Evolutionary conservation across 1,284 basidiomycete species (phyloP), one percentile per base, ranked within the genome.

Genomic region (Golubevia sp.): DNA sequence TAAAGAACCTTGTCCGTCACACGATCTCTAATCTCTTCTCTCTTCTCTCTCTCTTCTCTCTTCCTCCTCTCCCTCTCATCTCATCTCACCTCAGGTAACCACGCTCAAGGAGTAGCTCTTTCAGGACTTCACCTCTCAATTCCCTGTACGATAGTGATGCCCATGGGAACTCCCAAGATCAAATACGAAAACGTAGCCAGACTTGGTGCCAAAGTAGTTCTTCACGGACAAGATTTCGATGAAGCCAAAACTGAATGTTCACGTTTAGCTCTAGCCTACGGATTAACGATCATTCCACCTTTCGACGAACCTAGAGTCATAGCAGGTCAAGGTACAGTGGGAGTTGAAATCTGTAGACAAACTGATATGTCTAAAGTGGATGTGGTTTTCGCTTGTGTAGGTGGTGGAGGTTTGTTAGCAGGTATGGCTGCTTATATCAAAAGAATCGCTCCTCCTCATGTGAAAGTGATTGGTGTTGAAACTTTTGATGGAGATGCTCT

Each of bases 111-210:
- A 26, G 97, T 99, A 49, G 97, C 97, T 1, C 88, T 99, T 59
- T 94, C 96, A 7, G 94, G 94, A 11, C 86, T 90, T 48, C 89
- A 90, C 59, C 88, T 99, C 34, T 89, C 88, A 53, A 92, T 99
- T 66, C 93, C 95, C 2, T 97, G 94, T 73, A 97, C 95, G 13
- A 98, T 99, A 72, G 93, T 99, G 70, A 99, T 99, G 97, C 97
- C 97, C 0, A 87, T 91, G 30, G 94, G 91, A 21, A 99, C 97
- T 0, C 97, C 97, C 0, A 88, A 91, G 51, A 99, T 99, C 88
- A 99, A 99, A 86, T 92, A 95, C 79, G 88, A 90, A 66, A 98
- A 97, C 78, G 97, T 98, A 23, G 89, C 91, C 52, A 89, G 96
- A 21, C 86, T 99, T 25, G 96, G 96, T 57, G 94, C 96, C 53